Evolutionary conservation across 2,329 filamentous ascomycete genomes (phyloP).

Genomic region (Dendryphion nanum): DNA sequence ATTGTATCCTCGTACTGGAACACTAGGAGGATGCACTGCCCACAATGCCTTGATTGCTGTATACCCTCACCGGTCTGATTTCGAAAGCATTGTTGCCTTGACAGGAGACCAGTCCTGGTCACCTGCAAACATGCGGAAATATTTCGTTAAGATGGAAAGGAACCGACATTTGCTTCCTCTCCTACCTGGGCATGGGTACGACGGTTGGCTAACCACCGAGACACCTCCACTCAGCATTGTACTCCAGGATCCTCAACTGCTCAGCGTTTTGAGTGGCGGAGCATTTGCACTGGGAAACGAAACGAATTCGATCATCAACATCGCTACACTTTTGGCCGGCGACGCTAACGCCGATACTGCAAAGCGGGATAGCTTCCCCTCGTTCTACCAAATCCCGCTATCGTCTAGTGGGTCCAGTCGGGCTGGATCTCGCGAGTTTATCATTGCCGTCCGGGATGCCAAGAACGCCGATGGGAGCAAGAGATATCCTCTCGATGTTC

Average conservation of each 20-base stretch:
- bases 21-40: conserved; percentile 58
- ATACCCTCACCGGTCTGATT: conserved; percentile 60
- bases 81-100: conserved; percentile 55
- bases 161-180: conserved; percentile 51
- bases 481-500: conserved; percentile 57
- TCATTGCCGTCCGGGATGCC: conserved; percentile 52
- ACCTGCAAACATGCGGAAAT: conserved; percentile 58
- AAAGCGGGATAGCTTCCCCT: conserved; percentile 48
- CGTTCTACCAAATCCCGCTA: conserved; percentile 60
- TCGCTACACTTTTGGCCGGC: conserved; percentile 40
- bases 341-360: conserved; percentile 53
- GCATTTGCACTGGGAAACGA: conserved; percentile 52
- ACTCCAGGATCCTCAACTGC: conserved; percentile 52
- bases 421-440: conserved; percentile 56
- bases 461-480: conserved; percentile 51
- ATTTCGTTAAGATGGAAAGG: conserved; percentile 57
- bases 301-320: conserved; percentile 31
- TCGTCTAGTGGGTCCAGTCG: conserved; percentile 50
- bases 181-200: conserved; percentile 53
- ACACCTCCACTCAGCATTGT: conserved; percentile 53
- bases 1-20: conserved; percentile 58
- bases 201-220: conserved; percentile 57
- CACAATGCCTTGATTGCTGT: conserved; percentile 64
- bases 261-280: conserved; percentile 53
- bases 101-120: conserved; percentile 63